These are phyloP conservation scores for Anthoceros angustus DNA, from an alignment of 225 moss, liverwort and hornwort genomes.

Conservation along the genomic window DNA sequence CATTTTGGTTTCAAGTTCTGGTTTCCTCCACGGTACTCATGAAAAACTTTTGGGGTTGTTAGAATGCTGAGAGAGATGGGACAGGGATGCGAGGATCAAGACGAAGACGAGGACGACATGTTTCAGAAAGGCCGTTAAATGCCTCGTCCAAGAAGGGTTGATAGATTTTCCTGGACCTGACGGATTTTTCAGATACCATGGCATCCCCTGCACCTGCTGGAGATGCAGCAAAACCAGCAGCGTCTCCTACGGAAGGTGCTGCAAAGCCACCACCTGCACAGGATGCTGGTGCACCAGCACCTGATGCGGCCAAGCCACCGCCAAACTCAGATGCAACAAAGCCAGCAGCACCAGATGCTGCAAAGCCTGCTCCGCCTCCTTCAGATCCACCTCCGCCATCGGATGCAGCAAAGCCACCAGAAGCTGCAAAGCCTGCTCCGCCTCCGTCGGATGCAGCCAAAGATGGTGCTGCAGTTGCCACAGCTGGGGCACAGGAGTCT, in stretches of 20 bases:
- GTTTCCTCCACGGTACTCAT: too few species aligned
- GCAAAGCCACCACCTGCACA: background rate
- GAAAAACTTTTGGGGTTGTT: too few species aligned
- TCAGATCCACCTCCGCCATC: background rate
- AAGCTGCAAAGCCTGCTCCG: background rate
- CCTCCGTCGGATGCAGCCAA: background rate
- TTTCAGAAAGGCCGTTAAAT: background rate
- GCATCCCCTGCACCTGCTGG: constrained; percentile 1
- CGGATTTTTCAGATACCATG: background rate
- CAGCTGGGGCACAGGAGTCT: background rate
- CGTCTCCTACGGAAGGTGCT: background rate
- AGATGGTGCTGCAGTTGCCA: background rate
- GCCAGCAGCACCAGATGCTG: too few species aligned
- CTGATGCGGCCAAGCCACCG: background rate
- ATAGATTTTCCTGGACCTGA: background rate
- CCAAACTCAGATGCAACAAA: too few species aligned
- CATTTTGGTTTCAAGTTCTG: too few species aligned
- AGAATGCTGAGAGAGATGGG: background rate
- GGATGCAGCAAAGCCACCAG: background rate
- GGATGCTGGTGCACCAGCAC: background rate
- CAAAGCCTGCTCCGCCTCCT: background rate
- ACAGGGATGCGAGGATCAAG: background rate
- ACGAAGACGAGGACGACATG: background rate
- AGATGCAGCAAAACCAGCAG: background rate
- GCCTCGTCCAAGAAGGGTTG: background rate